Conservation (phyloP, 768 basidiomycete species). For the Hortiboletus campestris region DNA sequence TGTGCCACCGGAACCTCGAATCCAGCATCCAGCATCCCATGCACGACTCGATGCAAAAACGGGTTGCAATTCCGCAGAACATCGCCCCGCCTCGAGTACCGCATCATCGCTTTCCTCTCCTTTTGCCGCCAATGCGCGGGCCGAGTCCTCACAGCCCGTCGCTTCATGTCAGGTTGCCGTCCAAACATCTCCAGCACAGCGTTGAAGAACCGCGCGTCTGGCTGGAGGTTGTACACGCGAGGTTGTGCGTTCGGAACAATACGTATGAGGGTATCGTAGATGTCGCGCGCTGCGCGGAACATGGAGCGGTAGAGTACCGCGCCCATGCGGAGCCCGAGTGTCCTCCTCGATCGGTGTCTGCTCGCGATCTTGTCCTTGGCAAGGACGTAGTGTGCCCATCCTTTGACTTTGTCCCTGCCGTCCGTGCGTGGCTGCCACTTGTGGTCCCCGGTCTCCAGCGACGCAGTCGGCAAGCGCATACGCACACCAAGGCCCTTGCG, state of each 20-base stretch:
- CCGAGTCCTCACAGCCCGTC: constrained; percentile 11
- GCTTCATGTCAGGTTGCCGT: constrained; percentile 20
- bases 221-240: constrained; percentile 37
- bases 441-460: constrained; percentile 2
- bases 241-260: constrained; percentile 25
- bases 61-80: constrained; percentile 30
- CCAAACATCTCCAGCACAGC: constrained; percentile 50
- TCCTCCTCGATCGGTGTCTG: constrained; percentile 25
- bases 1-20: constrained; percentile 41
- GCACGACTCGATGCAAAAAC: constrained; percentile 36
- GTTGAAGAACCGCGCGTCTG: constrained; percentile 71
- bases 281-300: constrained; percentile 31
- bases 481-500: constrained; percentile 24
- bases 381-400: constrained; percentile 37
- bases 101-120: constrained; percentile 25
- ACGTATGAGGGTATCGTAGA: constrained; percentile 24
- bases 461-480: constrained; percentile 2
- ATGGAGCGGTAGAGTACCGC: constrained; percentile 37
- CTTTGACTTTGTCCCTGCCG: constrained; percentile 26
- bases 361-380: constrained; percentile 18
- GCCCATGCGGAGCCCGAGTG: constrained; percentile 30
- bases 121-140: constrained; percentile 33
- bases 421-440: constrained; percentile 18
- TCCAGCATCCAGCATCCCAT: constrained; percentile 40
- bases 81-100: constrained; percentile 29